Base-by-base conservation (phyloP, 805 yeast species). In the Metschnikowia matae region DNA sequence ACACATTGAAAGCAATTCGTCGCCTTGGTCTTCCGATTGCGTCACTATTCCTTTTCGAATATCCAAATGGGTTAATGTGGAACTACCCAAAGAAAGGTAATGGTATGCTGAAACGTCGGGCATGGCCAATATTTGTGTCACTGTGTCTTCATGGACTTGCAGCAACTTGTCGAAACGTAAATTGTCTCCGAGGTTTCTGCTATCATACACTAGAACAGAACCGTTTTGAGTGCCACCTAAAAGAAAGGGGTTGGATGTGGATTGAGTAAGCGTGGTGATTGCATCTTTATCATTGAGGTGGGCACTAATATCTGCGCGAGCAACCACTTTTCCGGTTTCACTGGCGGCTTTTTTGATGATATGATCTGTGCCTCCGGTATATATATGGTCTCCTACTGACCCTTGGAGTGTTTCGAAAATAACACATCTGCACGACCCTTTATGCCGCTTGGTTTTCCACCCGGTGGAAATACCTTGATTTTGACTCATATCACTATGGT, bases 361-460 rank as follows among this genome's bases (percentile, higher is more conserved):
- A 43, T 81, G 80, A 54, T 92, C 99, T 0, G 87, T 78, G 0
- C 98, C 98, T 17, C 83, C 81, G 0, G 96, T 77, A 60, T 74
- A 87, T 0, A 90, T 48, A 49, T 67, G 66, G 31, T 77, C 76
- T 2, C 89, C 89, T 4, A 64, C 55, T 2, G 68, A 63, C 17
- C 54, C 50, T 40, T 64, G 70, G 1, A 78, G 71, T 3, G 82
- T 80, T 52, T 83, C 87, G 64, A 89, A 84, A 6, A 80, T 70
- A 2, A 88, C 70, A 3, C 86, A 80, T 40, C 99, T 71, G 53
- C 96, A 89, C 55, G 96, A 85, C 1, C 89, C 91, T 65, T 89
- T 90, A 63, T 92, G 98, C 63, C 98, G 79, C 60, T 81, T 87
- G 0, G 97, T 91, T 49, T 85, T 80, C 99, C 99, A 92, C 26